Percentiles rank a stretch among this genome's conserved stretches.
Evolutionary conservation across 495 filamentous ascomycete genomes (phyloP).

Genomic region (Neurospora cerealis): DNA sequence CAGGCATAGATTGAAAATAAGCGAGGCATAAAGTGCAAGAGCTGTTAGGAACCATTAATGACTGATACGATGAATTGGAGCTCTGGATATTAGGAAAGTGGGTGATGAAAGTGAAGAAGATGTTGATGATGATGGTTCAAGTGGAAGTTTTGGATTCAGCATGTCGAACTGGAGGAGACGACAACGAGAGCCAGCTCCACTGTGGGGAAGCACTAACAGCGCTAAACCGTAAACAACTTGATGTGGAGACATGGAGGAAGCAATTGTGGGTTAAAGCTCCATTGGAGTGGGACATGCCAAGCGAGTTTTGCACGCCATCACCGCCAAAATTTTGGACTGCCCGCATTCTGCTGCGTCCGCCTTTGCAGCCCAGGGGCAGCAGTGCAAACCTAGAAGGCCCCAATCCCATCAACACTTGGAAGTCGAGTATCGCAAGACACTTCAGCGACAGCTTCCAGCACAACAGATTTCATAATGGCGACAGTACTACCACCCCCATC

Average conservation of each 20-base stretch:
- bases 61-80: background rate
- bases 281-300: background rate
- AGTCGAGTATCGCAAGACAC: background rate
- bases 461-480: slow-evolving; percentile 50
- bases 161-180: background rate
- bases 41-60: background rate
- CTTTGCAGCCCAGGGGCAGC: background rate
- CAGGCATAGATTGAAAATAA: background rate
- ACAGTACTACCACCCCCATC: slow-evolving; percentile 82
- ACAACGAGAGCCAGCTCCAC: background rate
- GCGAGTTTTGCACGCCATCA: slow-evolving; percentile 14
- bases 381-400: background rate
- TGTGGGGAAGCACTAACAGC: background rate
- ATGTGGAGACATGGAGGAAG: background rate
- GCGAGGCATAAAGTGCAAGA: background rate
- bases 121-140: background rate
- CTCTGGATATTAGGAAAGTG: background rate
- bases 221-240: background rate
- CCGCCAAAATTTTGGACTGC: slow-evolving; percentile 22
- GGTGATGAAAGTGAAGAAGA: background rate
- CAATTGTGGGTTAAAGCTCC: background rate
- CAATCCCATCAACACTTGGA: background rate
- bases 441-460: background rate
- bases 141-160: background rate
- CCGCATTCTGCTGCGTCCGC: background rate